A percentile compares a stretch with the other conserved stretches of the same genome.
phyloP scores from a whole-genome alignment of 169 alveolate species.

The Plasmodium gaboni region DNA sequence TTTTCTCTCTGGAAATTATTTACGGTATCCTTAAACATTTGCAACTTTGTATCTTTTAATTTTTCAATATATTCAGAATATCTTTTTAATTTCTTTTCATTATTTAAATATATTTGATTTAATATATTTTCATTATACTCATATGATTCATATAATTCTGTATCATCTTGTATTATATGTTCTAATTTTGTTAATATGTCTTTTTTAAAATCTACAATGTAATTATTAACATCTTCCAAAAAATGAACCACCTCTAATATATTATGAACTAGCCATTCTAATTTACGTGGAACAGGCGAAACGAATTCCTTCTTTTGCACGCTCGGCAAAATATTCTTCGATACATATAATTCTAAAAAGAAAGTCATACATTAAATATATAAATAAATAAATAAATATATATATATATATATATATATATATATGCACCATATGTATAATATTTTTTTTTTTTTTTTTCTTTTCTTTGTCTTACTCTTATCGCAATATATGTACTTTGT shows the following conservation, averaged over 20 bases:
- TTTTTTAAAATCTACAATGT: slow-evolving; percentile 51
- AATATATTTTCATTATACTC: slow-evolving; percentile 41
- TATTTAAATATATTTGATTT: slow-evolving; percentile 28
- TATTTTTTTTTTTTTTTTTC: not conserved
- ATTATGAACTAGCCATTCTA: slow-evolving; percentile 43
- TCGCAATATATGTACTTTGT: slow-evolving; percentile 8
- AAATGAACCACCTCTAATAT: slow-evolving; percentile 31
- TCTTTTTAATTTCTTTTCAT: slow-evolving; percentile 33
- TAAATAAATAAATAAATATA: not conserved
- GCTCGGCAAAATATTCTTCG: not conserved
- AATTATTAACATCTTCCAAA: slow-evolving; percentile 54
- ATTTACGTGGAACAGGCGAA: not conserved
- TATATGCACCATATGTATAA: not conserved
- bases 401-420: not conserved
- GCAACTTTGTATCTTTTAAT: slow-evolving; percentile 16
- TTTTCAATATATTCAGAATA: slow-evolving; percentile 29
- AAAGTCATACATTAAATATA: too few relatives aligned
- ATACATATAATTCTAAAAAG: not conserved
- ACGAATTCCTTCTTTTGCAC: not conserved
- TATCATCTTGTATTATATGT: slow-evolving; percentile 40
- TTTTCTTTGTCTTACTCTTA: slow-evolving; percentile 14
- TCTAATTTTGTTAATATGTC: slow-evolving; percentile 44
- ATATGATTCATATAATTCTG: slow-evolving; percentile 35
- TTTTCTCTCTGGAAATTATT: slow-evolving; percentile 51
- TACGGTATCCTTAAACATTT: slow-evolving; percentile 49